phyloP scores from a whole-genome alignment of 2,329 filamentous ascomycete species.

The Cladosporium sp. region DNA sequence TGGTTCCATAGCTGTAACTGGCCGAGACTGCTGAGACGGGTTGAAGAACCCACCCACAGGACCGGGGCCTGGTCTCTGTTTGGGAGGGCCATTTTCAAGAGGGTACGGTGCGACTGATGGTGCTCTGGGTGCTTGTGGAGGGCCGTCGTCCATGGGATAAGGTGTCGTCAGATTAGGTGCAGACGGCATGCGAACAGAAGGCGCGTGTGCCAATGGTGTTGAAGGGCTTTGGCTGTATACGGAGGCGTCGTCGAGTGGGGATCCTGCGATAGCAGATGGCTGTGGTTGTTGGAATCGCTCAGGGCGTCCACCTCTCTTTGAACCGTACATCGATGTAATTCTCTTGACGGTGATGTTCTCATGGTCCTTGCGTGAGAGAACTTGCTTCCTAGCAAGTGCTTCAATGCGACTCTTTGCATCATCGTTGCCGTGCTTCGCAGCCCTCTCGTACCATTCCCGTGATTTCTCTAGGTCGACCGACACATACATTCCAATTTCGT shows the following conservation, averaged over 20 bases:
- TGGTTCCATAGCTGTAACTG: conserved; percentile 40
- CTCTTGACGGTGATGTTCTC: conserved; percentile 84
- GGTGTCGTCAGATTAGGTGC: conserved; percentile 20
- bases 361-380: conserved; percentile 82
- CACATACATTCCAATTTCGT: conserved; percentile 92
- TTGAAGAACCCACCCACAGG: conserved; percentile 37
- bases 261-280: conserved; percentile 17
- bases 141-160: conserved; percentile 29
- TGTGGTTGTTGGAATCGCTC: conserved; percentile 32
- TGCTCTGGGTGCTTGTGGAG: conserved; percentile 33
- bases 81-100: conserved; percentile 58
- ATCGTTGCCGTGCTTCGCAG: conserved; percentile 84
- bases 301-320: conserved; percentile 46
- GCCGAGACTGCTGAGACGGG: conserved; percentile 19
- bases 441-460: conserved; percentile 83
- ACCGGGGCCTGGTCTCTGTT: conserved; percentile 19
- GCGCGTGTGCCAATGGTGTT: conserved; percentile 15
- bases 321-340: conserved; percentile 62
- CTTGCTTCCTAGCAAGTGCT: conserved; percentile 73
- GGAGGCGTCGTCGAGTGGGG: conserved; percentile 7
- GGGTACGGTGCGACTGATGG: conserved; percentile 66
- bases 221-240: conserved; percentile 16
- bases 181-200: neutral
- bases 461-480: conserved; percentile 79
- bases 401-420: conserved; percentile 81